These are phyloP conservation scores for Centaurea solstitialis DNA, from an alignment of 129 eudicot genomes.

Conservation along the genomic window DNA sequence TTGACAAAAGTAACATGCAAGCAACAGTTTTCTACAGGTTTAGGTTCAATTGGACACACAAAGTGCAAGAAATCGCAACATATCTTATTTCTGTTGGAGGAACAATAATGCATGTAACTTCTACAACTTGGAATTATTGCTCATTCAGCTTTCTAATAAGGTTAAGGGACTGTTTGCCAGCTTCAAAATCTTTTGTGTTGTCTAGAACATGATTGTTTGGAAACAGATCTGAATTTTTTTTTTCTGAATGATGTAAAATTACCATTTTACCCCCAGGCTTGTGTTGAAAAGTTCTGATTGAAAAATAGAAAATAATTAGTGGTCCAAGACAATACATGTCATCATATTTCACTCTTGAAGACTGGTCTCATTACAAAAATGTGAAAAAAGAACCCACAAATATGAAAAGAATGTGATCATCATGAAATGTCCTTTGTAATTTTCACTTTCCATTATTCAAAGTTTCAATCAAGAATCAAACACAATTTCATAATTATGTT, in stretches of 20 bases:
- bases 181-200: neutral
- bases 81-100: neutral
- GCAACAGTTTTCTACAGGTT: neutral
- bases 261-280: neutral
- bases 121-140: neutral
- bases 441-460: neutral
- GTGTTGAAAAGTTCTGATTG: neutral
- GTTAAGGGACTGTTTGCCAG: neutral
- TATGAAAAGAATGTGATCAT: neutral
- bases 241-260: neutral
- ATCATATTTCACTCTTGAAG: neutral
- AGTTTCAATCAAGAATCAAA: slow-evolving; percentile 6
- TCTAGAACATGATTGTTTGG: neutral
- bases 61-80: neutral
- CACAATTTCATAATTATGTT: neutral
- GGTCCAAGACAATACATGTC: neutral
- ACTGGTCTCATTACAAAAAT: neutral
- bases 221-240: neutral
- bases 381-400: neutral
- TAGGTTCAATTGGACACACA: neutral
- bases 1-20: neutral
- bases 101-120: neutral
- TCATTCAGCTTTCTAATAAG: neutral
- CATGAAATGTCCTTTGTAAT: neutral
- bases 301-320: no score